Conservation (phyloP, 2,329 filamentous ascomycete species). For the Stromatinia cepivora region DNA sequence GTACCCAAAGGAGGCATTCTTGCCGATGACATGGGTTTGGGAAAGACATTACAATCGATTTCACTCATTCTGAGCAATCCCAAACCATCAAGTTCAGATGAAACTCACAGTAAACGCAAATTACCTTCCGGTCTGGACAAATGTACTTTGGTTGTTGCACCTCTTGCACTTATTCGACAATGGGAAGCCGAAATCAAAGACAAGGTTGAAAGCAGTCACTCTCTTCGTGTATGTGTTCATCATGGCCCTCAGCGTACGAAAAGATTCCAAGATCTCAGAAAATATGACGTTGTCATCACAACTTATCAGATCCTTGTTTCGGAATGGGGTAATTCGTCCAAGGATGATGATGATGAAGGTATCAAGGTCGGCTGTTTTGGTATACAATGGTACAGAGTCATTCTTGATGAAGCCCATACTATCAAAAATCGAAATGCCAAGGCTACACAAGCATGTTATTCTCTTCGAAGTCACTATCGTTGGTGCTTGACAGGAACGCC, state of each 20-base stretch:
- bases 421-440: constrained; percentile 99
- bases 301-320: constrained; percentile 96
- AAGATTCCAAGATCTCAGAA: constrained; percentile 69
- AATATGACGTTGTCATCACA: constrained; percentile 94
- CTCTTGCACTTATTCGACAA: constrained; percentile 90
- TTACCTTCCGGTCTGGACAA: constrained; percentile 69
- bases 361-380: constrained; percentile 83
- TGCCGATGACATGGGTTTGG: constrained; percentile 95
- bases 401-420: constrained; percentile 94
- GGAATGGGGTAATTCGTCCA: constrained; percentile 73
- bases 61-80: constrained; percentile 82
- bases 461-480: constrained; percentile 79
- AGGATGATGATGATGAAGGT: constrained; percentile 56
- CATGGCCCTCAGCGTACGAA: constrained; percentile 88
- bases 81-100: constrained; percentile 61
- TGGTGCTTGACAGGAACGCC: constrained; percentile 97
- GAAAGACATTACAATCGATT: constrained; percentile 94
- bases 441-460: constrained; percentile 87
- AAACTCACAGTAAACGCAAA: constrained; percentile 59
- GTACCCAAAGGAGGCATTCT: constrained; percentile 92
- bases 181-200: constrained; percentile 93
- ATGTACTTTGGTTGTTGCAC: constrained; percentile 87
- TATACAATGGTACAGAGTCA: constrained; percentile 90
- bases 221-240: constrained; percentile 81
- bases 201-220: constrained; percentile 69